Percentiles rank a stretch among this genome's conserved stretches.
Conservation (phyloP, 1,139 yeast species). For the Yamadazyma diddensiae region DNA sequence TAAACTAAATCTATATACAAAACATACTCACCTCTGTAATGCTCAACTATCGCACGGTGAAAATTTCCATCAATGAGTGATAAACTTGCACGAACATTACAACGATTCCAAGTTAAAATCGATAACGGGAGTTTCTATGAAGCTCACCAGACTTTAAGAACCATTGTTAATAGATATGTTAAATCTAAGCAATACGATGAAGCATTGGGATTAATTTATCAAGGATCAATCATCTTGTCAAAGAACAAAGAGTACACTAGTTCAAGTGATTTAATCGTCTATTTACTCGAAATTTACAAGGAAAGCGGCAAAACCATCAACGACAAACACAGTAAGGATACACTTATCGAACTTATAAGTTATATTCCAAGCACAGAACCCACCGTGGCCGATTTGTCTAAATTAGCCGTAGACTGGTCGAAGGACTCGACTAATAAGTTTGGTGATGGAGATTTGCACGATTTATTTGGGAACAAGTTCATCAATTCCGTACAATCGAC, state of each 20-base stretch:
- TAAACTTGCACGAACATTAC: slow-evolving; percentile 58
- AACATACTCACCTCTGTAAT: too few species aligned
- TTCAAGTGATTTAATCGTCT: slow-evolving; percentile 73
- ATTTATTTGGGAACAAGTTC: slow-evolving; percentile 68
- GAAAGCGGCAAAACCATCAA: slow-evolving; percentile 40
- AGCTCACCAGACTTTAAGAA: slow-evolving; percentile 90
- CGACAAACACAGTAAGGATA: slow-evolving; percentile 32
- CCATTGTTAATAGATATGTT: slow-evolving; percentile 81
- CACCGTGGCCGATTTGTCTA: slow-evolving; percentile 61
- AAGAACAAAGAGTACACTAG: slow-evolving; percentile 74
- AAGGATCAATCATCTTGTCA: slow-evolving; percentile 66
- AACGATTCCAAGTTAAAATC: slow-evolving; percentile 66
- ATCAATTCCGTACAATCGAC: slow-evolving; percentile 21
- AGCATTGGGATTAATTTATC: slow-evolving; percentile 70
- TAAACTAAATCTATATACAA: too few species aligned
- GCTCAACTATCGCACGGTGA: too few species aligned
- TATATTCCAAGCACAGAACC: slow-evolving; percentile 65
- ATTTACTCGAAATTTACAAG: slow-evolving; percentile 66
- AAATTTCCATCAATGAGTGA: too few species aligned
- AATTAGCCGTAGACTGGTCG: slow-evolving; percentile 67
- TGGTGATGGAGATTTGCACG: slow-evolving; percentile 78
- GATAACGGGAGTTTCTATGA: slow-evolving; percentile 80
- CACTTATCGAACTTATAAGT: slow-evolving; percentile 29
- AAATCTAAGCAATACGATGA: slow-evolving; percentile 63
- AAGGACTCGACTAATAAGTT: slow-evolving; percentile 42